phyloP scores from a whole-genome alignment of 176 grass and related monocot genomes.

The Oryza nivara region DNA sequence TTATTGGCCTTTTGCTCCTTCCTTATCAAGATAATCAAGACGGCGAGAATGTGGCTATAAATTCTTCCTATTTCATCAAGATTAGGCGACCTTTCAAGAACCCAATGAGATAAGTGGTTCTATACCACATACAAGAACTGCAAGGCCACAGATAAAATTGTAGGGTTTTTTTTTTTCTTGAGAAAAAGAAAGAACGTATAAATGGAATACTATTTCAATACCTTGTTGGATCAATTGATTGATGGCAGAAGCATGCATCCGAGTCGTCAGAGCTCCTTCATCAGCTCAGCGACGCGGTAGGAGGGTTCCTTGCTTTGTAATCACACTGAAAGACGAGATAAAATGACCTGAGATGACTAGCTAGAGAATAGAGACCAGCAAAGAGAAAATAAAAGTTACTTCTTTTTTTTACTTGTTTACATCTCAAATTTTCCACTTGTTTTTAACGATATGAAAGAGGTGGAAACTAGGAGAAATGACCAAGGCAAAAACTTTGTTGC shows the following conservation, averaged over 20 bases:
- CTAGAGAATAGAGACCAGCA: slow-evolving; percentile 16
- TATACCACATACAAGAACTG: slow-evolving; percentile 32
- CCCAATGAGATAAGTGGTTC: slow-evolving; percentile 27
- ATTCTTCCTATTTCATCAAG: slow-evolving; percentile 46
- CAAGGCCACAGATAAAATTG: neutral
- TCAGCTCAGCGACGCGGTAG: slow-evolving; percentile 7
- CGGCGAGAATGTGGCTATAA: slow-evolving; percentile 35
- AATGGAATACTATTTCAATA: slow-evolving; percentile 21
- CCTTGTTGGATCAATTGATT: slow-evolving; percentile 44
- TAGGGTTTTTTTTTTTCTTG: neutral
- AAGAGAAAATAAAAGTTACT: neutral
- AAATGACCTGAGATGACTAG: slow-evolving; percentile 41
- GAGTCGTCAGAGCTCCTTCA: slow-evolving; percentile 32
- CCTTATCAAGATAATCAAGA: slow-evolving; percentile 42
- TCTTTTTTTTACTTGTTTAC: slow-evolving; percentile 14
- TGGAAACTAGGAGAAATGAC: slow-evolving; percentile 38
- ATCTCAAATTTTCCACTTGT: slow-evolving; percentile 24
- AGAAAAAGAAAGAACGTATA: neutral
- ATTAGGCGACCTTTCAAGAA: slow-evolving; percentile 38
- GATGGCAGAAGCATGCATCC: slow-evolving; percentile 13
- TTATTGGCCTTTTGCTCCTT: slow-evolving; percentile 39
- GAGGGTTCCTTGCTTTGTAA: slow-evolving; percentile 21
- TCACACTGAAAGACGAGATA: slow-evolving; percentile 45
- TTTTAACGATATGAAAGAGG: slow-evolving; percentile 57
- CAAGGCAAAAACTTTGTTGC: slow-evolving; percentile 50